These are phyloP conservation scores for Penicillium maclennaniae DNA, from an alignment of 495 filamentous ascomycete genomes.

Conservation along the genomic window DNA sequence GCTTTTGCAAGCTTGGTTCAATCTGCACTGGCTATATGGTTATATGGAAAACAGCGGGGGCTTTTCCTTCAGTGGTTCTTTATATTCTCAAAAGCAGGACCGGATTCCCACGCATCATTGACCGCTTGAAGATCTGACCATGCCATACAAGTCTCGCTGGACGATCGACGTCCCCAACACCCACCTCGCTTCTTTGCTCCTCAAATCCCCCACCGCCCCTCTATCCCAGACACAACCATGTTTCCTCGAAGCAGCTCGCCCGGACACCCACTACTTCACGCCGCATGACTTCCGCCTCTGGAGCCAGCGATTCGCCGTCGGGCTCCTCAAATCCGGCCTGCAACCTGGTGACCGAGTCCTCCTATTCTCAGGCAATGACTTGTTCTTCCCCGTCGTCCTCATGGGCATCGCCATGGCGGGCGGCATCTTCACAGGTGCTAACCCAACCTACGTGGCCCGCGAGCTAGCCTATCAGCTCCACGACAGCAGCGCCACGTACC, in stretches of 20 bases:
- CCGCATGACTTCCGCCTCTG: slow-evolving; percentile 60
- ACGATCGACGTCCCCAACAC: slow-evolving; percentile 43
- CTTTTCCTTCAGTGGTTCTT: background rate
- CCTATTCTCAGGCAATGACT: slow-evolving; percentile 64
- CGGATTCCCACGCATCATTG: background rate
- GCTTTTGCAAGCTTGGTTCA: background rate
- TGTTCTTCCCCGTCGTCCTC: slow-evolving; percentile 71
- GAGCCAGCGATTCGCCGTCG: slow-evolving; percentile 67
- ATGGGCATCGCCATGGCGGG: slow-evolving; percentile 74
- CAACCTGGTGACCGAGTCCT: slow-evolving; percentile 68
- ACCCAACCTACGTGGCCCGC: slow-evolving; percentile 65
- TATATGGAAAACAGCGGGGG: background rate
- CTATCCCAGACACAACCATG: slow-evolving; percentile 40
- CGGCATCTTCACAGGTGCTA: slow-evolving; percentile 75
- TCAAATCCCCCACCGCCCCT: slow-evolving; percentile 42
- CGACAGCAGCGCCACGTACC: slow-evolving; percentile 62
- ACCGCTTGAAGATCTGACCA: slow-evolving; percentile 17
- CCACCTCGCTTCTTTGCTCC: slow-evolving; percentile 48
- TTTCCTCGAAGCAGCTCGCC: slow-evolving; percentile 53
- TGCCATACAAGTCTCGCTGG: slow-evolving; percentile 53
- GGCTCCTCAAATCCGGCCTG: slow-evolving; percentile 62
- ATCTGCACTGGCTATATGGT: slow-evolving; percentile 3
- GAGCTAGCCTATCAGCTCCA: slow-evolving; percentile 74
- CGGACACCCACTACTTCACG: slow-evolving; percentile 54
- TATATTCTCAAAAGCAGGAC: background rate